These are phyloP conservation scores for Tylopilus cervinicoccineus DNA, from an alignment of 768 basidiomycete genomes.

Conservation along the genomic window DNA sequence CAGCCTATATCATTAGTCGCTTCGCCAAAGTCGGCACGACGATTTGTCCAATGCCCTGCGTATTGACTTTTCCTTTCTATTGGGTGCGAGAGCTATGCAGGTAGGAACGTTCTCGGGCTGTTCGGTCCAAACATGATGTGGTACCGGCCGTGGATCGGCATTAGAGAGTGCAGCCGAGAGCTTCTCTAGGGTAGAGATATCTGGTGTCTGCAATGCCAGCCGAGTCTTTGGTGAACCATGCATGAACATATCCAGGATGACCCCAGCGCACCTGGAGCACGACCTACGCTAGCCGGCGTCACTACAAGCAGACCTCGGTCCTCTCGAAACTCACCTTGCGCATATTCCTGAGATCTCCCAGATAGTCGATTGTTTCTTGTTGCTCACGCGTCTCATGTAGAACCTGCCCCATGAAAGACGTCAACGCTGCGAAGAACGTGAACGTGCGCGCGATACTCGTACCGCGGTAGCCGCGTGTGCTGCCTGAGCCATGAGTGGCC, in stretches of 20 bases:
- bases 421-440: background rate
- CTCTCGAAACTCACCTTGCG: constrained; percentile 31
- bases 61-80: constrained; percentile 34
- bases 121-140: constrained; percentile 41
- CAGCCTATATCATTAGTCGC: constrained; percentile 2
- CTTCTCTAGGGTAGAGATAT: constrained; percentile 29
- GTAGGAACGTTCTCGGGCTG: constrained; percentile 42
- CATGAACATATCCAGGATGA: background rate
- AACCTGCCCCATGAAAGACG: constrained; percentile 24
- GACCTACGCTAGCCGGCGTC: constrained; percentile 24
- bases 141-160: constrained; percentile 24
- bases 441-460: background rate
- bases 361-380: constrained; percentile 36
- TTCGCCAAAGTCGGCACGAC: constrained; percentile 36
- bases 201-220: constrained; percentile 26
- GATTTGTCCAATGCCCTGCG: constrained; percentile 41
- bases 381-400: constrained; percentile 37
- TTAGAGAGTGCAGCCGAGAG: constrained; percentile 29
- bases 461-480: constrained; percentile 44
- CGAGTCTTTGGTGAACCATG: background rate
- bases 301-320: background rate
- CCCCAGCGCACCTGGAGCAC: constrained; percentile 35
- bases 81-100: constrained; percentile 42
- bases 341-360: constrained; percentile 38
- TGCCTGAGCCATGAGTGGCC: constrained; percentile 42